Evolutionary conservation across 768 basidiomycete genomes (phyloP), one percentile per base, ranked within the genome.

Genomic region (Rhizopogon vinicolor): DNA sequence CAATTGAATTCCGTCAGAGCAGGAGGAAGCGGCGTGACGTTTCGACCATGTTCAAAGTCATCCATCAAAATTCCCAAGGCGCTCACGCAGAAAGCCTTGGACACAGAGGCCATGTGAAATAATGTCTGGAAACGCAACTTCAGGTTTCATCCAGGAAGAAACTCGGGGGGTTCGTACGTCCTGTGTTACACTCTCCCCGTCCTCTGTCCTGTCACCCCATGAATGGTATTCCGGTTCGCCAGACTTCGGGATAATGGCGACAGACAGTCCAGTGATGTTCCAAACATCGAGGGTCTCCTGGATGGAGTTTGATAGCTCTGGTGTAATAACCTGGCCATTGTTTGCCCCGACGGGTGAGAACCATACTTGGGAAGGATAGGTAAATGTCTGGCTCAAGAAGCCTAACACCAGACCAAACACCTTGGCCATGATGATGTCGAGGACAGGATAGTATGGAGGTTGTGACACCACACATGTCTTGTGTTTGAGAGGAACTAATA

Each of bases 11-110:
- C 62, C 2, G 53, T 53, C 16, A 75, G 18, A 5, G 61, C 60
- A 1, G 53, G 18, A 0, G 76, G 76, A 2, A 78, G 66, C 7
- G 64, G 63, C 0, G 75, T 72, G 6, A 59, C 56, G 40, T 75
- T 76, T 18, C 60, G 63, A 2, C 74, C 68, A 10, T 63, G 54
- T 13, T 65, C 65, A 57, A 72, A 77, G 57, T 76, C 76, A 25
- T 75, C 71, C 45, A 77, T 72, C 18, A 78, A 66, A 12, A 78
- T 68, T 3, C 78, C 76, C 1, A 78, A 51, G 1, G 75, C 67
- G 0, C 66, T 69, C 2, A 66, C 63, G 7, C 76, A 62, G 63
- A 78, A 78, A 5, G 73, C 73, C 43, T 77, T 74, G 7, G 73
- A 75, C 29, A 69, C 68, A 0, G 73, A 75, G 2, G 61, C 74